Evolutionary conservation across 176 grass and related monocot genomes (phyloP).

Genomic region (Juncus effusus): DNA sequence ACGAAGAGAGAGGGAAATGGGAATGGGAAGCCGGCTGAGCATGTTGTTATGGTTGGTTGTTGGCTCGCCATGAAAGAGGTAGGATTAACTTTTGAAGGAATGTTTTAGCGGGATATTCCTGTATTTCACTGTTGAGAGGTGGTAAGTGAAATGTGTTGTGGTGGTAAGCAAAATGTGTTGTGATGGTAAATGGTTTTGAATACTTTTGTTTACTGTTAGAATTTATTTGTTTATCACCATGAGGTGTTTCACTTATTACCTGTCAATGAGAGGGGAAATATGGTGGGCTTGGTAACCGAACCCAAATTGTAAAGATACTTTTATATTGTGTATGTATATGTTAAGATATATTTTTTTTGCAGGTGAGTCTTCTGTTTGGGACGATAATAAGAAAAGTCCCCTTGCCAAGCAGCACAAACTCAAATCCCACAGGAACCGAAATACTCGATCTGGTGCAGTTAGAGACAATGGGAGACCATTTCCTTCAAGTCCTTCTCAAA

Average conservation of each 20-base stretch:
- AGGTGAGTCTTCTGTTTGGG: conserved; percentile 95
- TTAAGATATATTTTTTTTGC: conserved; percentile 25
- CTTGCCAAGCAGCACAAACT: conserved; percentile 63
- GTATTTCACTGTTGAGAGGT: too few species aligned
- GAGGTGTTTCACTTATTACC: too few species aligned
- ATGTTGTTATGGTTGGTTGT: conserved; percentile 95
- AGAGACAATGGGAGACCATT: conserved; percentile 82
- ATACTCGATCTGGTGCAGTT: conserved; percentile 80
- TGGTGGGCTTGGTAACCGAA: too few species aligned
- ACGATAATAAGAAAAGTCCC: conserved; percentile 94
- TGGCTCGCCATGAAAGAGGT: conserved; percentile 99
- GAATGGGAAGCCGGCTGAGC: conserved; percentile 58
- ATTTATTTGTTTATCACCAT: too few species aligned
- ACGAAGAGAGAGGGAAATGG: conserved; percentile 43
- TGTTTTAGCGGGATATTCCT: too few species aligned
- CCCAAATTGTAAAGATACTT: too few species aligned
- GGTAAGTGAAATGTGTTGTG: too few species aligned
- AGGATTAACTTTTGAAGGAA: neutral
- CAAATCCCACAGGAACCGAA: conserved; percentile 34
- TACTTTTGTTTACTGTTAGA: too few species aligned
- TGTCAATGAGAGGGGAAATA: too few species aligned
- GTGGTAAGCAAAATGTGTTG: too few species aligned
- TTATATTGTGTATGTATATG: too few species aligned
- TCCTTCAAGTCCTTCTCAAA: conserved; percentile 98
- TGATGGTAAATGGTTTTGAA: too few species aligned